Evolutionary conservation across 2,329 filamentous ascomycete genomes (phyloP).

Genomic region (Byssothecium circinans): DNA sequence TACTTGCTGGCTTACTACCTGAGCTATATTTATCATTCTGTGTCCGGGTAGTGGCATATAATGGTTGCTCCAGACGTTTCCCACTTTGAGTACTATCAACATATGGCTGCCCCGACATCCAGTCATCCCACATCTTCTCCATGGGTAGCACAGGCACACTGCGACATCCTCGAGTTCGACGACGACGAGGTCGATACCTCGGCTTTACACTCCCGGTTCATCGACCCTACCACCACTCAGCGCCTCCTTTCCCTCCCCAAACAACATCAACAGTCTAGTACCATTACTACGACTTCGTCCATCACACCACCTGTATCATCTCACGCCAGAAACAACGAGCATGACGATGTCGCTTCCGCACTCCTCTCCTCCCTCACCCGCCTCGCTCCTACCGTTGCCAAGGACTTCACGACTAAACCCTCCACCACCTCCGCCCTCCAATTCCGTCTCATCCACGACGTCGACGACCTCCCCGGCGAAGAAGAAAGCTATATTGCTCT

Average conservation of each 20-base stretch:
- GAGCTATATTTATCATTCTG: neutral
- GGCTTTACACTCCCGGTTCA: slow-evolving; percentile 26
- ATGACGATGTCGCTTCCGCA: slow-evolving; percentile 19
- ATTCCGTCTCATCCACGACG: slow-evolving; percentile 45
- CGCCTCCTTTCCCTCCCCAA: slow-evolving; percentile 15
- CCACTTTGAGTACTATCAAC: neutral
- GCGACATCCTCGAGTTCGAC: slow-evolving; percentile 34
- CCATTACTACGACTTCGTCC: too few species aligned
- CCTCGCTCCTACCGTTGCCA: slow-evolving; percentile 33
- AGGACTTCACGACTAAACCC: slow-evolving; percentile 32
- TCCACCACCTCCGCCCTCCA: slow-evolving; percentile 20
- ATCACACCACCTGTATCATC: too few species aligned
- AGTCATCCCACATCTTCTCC: slow-evolving; percentile 1
- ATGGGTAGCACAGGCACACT: slow-evolving; percentile 28
- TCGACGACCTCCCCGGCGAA: slow-evolving; percentile 29
- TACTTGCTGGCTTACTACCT: neutral
- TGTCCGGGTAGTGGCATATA: neutral
- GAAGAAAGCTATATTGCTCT: slow-evolving; percentile 48
- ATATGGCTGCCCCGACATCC: neutral
- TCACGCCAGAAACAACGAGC: neutral
- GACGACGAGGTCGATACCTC: slow-evolving; percentile 35
- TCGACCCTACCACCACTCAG: slow-evolving; percentile 21
- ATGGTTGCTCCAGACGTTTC: slow-evolving; percentile 1
- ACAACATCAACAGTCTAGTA: neutral
- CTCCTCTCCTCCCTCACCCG: slow-evolving; percentile 30